Conservation (phyloP, 75 land plant genomes). For the Picea glauca region DNA sequence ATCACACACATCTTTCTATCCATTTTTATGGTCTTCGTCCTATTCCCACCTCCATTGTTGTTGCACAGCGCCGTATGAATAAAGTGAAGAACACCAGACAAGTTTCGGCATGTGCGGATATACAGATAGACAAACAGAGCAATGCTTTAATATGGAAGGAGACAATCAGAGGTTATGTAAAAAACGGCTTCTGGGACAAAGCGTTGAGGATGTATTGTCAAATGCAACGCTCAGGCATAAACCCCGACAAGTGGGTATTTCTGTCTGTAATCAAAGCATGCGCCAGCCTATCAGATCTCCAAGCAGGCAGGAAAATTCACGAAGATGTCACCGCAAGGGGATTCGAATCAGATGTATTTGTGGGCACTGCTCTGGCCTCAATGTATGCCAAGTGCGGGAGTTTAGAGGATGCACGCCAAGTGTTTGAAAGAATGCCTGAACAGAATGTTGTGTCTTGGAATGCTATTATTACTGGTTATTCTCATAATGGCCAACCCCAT, state of each 20-base stretch:
- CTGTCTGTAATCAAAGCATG: slow-evolving; percentile 45
- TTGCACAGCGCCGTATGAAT: slow-evolving; percentile 43
- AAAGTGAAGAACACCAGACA: slow-evolving; percentile 11
- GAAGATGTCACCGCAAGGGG: slow-evolving; percentile 21
- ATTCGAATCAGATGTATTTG: slow-evolving; percentile 25
- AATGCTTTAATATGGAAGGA: slow-evolving; percentile 42
- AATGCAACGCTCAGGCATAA: slow-evolving; percentile 21
- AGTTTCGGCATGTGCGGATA: slow-evolving; percentile 30
- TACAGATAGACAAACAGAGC: slow-evolving; percentile 32
- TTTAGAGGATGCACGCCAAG: slow-evolving; percentile 26
- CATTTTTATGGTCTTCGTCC: slow-evolving; percentile 26
- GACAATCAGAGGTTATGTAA: slow-evolving; percentile 40
- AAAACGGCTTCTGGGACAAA: slow-evolving; percentile 9
- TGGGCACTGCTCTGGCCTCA: slow-evolving; percentile 50
- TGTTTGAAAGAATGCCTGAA: slow-evolving; percentile 40
- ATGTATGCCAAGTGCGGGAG: slow-evolving; percentile 59
- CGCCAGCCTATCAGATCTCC: slow-evolving; percentile 25
- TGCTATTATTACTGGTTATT: slow-evolving; percentile 59
- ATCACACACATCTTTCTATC: slow-evolving; percentile 34
- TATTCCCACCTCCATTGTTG: slow-evolving; percentile 19
- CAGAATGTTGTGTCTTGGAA: slow-evolving; percentile 65
- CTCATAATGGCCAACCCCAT: slow-evolving; percentile 32
- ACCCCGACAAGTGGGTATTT: slow-evolving; percentile 40
- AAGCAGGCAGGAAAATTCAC: slow-evolving; percentile 39
- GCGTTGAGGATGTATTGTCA: slow-evolving; percentile 32